Evolutionary conservation across 2,329 filamentous ascomycete genomes (phyloP).

Genomic region (Tothia fuscella): DNA sequence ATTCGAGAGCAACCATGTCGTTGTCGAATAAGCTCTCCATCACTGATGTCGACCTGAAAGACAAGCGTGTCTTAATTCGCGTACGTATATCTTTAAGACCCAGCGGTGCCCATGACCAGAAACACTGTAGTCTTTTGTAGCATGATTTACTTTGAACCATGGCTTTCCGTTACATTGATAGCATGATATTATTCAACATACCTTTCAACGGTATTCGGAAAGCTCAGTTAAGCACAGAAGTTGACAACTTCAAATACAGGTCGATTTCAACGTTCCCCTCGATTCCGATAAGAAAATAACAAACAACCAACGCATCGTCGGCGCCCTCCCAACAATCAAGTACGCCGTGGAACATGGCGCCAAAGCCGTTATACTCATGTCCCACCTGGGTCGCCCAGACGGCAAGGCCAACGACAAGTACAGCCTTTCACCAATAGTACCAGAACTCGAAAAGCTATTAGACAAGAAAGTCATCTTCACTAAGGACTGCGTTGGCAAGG

Average conservation of each 20-base stretch:
- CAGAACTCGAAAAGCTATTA: conserved; percentile 84
- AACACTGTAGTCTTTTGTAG: not conserved
- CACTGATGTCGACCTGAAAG: conserved; percentile 91
- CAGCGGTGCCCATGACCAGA: no score
- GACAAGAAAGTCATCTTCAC: conserved; percentile 77
- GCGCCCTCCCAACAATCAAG: conserved; percentile 90
- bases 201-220: no score
- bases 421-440: conserved; percentile 82
- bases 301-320: conserved; percentile 97
- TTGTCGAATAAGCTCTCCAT: conserved; percentile 97
- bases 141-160: no score
- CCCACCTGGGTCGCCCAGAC: conserved; percentile 91
- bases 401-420: conserved; percentile 85
- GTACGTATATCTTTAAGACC: no score
- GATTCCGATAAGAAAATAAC: conserved; percentile 87
- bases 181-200: no score
- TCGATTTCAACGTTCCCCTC: conserved; percentile 99
- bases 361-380: conserved; percentile 94
- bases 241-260: conserved; percentile 41
- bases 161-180: no score
- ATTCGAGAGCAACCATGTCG: conserved; percentile 59
- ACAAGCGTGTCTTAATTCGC: conserved; percentile 94
- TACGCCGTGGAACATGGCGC: conserved; percentile 81
- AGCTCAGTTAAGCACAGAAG: no score
- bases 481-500: conserved; percentile 77